Percentiles rank a stretch among this genome's conserved stretches.
Evolutionary conservation across 331 rosid genomes (phyloP).

Genomic region (Rosa hybrid): DNA sequence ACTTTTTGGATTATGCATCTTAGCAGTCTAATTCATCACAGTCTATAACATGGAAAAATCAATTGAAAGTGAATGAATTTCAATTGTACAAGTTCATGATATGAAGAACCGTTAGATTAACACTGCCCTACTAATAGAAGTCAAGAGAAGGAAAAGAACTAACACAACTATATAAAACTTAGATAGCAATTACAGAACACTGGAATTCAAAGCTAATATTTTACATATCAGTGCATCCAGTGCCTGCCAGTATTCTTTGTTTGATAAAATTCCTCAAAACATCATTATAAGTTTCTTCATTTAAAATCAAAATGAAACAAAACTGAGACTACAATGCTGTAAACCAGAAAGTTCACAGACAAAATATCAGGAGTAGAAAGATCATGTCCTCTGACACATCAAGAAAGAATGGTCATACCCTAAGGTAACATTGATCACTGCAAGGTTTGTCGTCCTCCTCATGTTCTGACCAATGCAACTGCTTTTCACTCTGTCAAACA

Average conservation of each 20-base stretch:
- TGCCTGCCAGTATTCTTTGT: background rate
- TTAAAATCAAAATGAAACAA: background rate
- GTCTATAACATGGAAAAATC: background rate
- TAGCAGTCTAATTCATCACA: background rate
- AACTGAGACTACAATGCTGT: background rate
- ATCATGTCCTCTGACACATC: constrained; percentile 8
- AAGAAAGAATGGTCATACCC: constrained; percentile 49
- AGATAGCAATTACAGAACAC: constrained; percentile 2
- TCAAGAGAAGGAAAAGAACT: background rate
- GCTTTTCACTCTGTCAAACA: constrained; percentile 77
- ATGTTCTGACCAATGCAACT: constrained; percentile 64
- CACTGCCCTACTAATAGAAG: background rate
- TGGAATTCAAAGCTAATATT: background rate
- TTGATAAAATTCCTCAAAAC: background rate
- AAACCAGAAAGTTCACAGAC: constrained; percentile 10
- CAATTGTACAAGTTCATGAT: constrained; percentile 1
- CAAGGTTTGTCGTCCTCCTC: constrained; percentile 78
- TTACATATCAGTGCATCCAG: background rate
- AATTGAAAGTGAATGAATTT: background rate
- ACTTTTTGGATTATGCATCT: background rate
- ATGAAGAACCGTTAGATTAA: background rate
- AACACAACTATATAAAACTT: background rate
- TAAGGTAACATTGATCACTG: constrained; percentile 82
- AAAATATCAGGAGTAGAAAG: background rate
- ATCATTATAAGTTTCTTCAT: background rate